phyloP scores from a whole-genome alignment of 176 grass and related monocot species.

The Melocanna baccifera region DNA sequence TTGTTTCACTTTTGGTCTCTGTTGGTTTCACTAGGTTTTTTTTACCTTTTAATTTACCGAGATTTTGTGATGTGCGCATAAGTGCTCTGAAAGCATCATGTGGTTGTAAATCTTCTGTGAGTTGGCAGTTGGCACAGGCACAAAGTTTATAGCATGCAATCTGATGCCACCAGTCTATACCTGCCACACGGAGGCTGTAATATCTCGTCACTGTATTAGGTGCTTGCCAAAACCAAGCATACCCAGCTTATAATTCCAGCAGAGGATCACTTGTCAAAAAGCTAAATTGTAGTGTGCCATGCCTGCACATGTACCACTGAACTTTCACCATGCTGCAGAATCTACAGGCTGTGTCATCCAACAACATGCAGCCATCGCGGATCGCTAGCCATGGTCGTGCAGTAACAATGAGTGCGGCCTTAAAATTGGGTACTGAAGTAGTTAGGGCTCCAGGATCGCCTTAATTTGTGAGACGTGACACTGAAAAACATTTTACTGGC shows the following conservation, averaged over 20 bases:
- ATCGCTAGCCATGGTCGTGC: no score
- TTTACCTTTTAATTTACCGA: neutral
- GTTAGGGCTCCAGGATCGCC: neutral
- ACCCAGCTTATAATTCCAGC: neutral
- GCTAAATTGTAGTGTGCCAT: neutral
- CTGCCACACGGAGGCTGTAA: neutral
- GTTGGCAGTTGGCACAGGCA: neutral
- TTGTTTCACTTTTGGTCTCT: neutral
- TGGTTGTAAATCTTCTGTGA: neutral
- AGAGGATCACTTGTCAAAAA: neutral
- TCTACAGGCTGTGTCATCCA: neutral
- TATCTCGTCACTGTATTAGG: neutral
- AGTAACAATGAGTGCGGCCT: no score
- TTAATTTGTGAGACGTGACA: neutral
- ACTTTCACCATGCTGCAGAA: slow-evolving; percentile 31
- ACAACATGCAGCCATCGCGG: slow-evolving; percentile 18
- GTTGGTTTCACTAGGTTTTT: neutral
- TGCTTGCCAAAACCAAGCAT: neutral
- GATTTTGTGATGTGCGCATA: neutral
- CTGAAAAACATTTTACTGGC: neutral
- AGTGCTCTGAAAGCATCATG: neutral
- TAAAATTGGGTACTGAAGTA: no score
- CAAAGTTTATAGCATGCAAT: neutral
- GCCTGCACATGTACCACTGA: neutral
- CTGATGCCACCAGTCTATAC: neutral